These are phyloP conservation scores for Fusarium newnesense DNA, from an alignment of 2,329 filamentous ascomycete species.

Conservation along the genomic window DNA sequence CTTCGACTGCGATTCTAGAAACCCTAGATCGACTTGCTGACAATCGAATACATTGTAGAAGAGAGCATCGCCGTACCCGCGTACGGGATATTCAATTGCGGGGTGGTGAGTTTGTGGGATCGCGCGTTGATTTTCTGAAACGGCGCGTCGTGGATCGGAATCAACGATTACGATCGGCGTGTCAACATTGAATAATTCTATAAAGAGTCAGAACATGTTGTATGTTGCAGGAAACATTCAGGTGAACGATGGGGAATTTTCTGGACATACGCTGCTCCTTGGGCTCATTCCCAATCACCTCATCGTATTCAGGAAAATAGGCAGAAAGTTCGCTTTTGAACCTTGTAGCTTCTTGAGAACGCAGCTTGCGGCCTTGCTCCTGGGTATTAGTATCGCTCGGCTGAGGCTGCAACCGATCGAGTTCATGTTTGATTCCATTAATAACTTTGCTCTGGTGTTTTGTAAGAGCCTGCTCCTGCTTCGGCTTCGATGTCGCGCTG, in stretches of 20 bases:
- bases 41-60: slow-evolving; percentile 67
- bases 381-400: slow-evolving; percentile 57
- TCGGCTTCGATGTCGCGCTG: slow-evolving; percentile 27
- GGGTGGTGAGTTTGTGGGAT: slow-evolving; percentile 45
- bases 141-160: slow-evolving; percentile 50
- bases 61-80: slow-evolving; percentile 65
- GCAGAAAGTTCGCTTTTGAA: slow-evolving; percentile 91
- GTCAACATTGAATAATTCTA: slow-evolving; percentile 78
- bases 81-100: slow-evolving; percentile 53
- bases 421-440: slow-evolving; percentile 71
- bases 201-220: slow-evolving; percentile 27
- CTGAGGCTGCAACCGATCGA: slow-evolving; percentile 65
- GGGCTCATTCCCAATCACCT: slow-evolving; percentile 87
- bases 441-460: slow-evolving; percentile 68
- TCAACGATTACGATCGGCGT: slow-evolving; percentile 80
- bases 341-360: slow-evolving; percentile 85
- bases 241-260: slow-evolving; percentile 35
- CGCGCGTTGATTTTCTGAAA: slow-evolving; percentile 42
- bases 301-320: slow-evolving; percentile 95
- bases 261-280: slow-evolving; percentile 76
- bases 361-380: slow-evolving; percentile 78
- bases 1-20: slow-evolving; percentile 59
- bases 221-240: not conserved
- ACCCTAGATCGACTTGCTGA: slow-evolving; percentile 66
- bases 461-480: slow-evolving; percentile 50